Conservation (phyloP, 1,284 basidiomycete species). For the Pisolithus thermaeus region DNA sequence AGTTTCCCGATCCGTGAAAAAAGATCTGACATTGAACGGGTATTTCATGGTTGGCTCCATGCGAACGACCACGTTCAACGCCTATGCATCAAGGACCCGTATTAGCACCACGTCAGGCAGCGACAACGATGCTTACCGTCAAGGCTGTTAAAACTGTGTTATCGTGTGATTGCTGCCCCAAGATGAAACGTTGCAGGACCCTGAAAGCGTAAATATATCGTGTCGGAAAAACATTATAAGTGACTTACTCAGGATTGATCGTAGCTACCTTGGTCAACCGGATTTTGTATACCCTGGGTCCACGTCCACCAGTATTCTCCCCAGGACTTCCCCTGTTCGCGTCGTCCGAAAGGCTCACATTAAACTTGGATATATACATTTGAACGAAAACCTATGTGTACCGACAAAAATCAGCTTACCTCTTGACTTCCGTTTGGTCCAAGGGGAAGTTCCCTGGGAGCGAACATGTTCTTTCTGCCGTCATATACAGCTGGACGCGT, state of each 20-base stretch:
- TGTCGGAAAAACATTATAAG: slow-evolving; percentile 3
- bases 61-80: slow-evolving; percentile 69
- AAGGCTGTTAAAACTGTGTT: slow-evolving; percentile 67
- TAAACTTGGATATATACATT: slow-evolving; percentile 41
- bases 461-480: slow-evolving; percentile 72
- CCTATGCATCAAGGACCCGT: slow-evolving; percentile 32
- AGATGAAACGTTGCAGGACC: slow-evolving; percentile 58
- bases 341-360: slow-evolving; percentile 45
- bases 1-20: slow-evolving; percentile 63
- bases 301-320: slow-evolving; percentile 31
- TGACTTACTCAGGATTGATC: slow-evolving; percentile 65
- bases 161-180: slow-evolving; percentile 63
- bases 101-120: not conserved
- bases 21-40: slow-evolving; percentile 70
- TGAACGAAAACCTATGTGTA: slow-evolving; percentile 1
- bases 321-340: slow-evolving; percentile 29
- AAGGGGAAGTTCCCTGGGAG: slow-evolving; percentile 51
- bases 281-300: slow-evolving; percentile 59
- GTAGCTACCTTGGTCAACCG: slow-evolving; percentile 60
- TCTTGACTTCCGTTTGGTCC: slow-evolving; percentile 42
- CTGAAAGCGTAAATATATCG: slow-evolving; percentile 29
- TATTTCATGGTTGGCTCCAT: slow-evolving; percentile 68
- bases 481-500: slow-evolving; percentile 66
- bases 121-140: slow-evolving; percentile 41
- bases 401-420: slow-evolving; percentile 27